A percentile compares a stretch with the other conserved stretches of the same genome.
These are phyloP conservation scores for Calonectria montana DNA, from an alignment of 2,329 filamentous ascomycete genomes.

Conservation along the genomic window DNA sequence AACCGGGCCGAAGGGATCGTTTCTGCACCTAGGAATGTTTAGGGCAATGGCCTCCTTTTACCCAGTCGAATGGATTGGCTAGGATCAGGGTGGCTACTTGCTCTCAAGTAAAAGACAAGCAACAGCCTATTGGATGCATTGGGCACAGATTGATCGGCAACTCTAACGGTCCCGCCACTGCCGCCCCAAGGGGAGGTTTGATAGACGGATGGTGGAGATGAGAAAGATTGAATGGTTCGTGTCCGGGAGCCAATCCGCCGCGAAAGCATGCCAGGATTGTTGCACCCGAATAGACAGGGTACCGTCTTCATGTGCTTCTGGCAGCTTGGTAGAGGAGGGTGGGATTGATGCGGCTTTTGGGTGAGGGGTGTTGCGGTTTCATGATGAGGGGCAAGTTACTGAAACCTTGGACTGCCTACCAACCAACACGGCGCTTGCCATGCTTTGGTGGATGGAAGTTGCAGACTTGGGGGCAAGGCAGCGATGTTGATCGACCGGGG, in stretches of 20 bases:
- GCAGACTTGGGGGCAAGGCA: background rate
- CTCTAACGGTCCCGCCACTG: slow-evolving; percentile 5
- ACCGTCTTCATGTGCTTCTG: slow-evolving; percentile 18
- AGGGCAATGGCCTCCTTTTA: slow-evolving; percentile 7
- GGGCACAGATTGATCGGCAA: slow-evolving; percentile 12
- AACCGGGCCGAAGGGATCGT: background rate
- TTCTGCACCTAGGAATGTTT: background rate
- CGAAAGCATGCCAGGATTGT: background rate
- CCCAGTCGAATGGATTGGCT: background rate
- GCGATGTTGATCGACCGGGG: background rate
- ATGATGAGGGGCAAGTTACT: slow-evolving; percentile 14
- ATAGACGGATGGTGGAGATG: background rate
- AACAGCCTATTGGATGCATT: background rate
- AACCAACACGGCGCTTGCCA: slow-evolving; percentile 5
- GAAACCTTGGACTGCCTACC: background rate
- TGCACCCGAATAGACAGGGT: background rate
- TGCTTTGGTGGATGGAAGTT: slow-evolving; percentile 4
- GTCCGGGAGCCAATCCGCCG: background rate
- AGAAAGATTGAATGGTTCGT: background rate
- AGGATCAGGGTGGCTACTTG: background rate
- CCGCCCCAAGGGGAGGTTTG: background rate
- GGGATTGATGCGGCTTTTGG: slow-evolving; percentile 10
- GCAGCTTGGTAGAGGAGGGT: slow-evolving; percentile 5
- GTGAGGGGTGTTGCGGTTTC: slow-evolving; percentile 17
- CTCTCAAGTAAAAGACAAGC: background rate